These are phyloP conservation scores for Gossypium australe DNA, from an alignment of 345 rosid genomes.

Conservation along the genomic window DNA sequence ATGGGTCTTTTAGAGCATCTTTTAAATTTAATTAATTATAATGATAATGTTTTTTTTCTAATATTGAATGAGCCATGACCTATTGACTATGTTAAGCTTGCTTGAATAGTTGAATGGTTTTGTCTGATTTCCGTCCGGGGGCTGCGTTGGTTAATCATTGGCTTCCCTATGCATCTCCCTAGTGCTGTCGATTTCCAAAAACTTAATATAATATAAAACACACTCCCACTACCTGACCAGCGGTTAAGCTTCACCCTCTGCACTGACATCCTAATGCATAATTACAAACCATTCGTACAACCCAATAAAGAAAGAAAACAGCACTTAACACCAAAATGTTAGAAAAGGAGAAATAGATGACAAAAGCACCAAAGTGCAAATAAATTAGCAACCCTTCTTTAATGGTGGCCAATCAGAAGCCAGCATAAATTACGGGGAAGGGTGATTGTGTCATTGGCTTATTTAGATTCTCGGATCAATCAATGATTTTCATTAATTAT, in stretches of 20 bases:
- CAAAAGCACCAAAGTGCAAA: background rate
- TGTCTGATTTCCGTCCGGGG: background rate
- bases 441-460: constrained; percentile 8
- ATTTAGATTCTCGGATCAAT: background rate
- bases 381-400: background rate
- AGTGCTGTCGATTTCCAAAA: background rate
- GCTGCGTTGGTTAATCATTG: background rate
- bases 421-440: constrained; percentile 23
- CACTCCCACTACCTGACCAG: background rate
- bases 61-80: background rate
- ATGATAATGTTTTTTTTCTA: no score
- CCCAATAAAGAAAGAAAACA: background rate
- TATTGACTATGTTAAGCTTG: background rate
- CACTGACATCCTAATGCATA: background rate
- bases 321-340: background rate
- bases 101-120: background rate
- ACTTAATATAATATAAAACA: background rate
- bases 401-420: constrained; percentile 3
- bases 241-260: background rate
- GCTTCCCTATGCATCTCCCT: background rate
- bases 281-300: background rate
- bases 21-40: background rate
- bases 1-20: background rate
- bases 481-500: background rate
- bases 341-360: background rate